Percentiles rank a stretch among this genome's conserved stretches.
Evolutionary conservation across 139 green algal species (phyloP).

Genomic region (Coelastrella sp.): DNA sequence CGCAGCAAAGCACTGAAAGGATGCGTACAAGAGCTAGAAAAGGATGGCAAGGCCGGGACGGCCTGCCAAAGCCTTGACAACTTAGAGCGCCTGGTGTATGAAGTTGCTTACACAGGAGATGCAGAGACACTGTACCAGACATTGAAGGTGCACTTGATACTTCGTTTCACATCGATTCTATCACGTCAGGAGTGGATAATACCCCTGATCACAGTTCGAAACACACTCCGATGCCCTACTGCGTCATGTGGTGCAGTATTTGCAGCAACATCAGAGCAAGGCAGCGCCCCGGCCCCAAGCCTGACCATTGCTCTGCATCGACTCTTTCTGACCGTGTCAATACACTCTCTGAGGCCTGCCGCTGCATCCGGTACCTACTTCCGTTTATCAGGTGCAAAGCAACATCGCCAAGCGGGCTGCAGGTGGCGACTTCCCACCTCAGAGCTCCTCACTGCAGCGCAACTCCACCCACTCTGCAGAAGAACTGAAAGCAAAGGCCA

Average conservation of each 20-base stretch:
- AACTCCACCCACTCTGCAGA: not conserved
- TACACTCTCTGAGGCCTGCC: no score
- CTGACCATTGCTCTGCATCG: no score
- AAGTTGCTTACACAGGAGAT: slow-evolving; percentile 40
- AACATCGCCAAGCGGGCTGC: slow-evolving; percentile 37
- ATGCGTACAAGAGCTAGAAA: not conserved
- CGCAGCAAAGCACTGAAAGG: slow-evolving; percentile 7
- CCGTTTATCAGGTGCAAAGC: not conserved
- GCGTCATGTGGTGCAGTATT: no score
- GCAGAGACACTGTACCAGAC: slow-evolving; percentile 27
- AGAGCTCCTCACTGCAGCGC: not conserved
- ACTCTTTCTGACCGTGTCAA: no score
- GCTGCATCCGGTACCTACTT: not conserved
- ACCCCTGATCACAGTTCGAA: no score
- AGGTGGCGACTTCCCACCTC: not conserved
- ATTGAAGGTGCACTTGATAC: not conserved
- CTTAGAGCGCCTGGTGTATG: slow-evolving; percentile 32
- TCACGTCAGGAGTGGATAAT: no score
- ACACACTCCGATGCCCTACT: not conserved
- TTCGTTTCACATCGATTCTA: not conserved
- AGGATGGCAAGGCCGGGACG: not conserved
- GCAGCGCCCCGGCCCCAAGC: no score
- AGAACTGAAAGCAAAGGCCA: slow-evolving; percentile 20
- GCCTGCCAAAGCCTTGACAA: slow-evolving; percentile 31
- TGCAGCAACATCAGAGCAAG: no score